Conservation (phyloP, 257 asterid species). For the Leonotis leonurus region DNA sequence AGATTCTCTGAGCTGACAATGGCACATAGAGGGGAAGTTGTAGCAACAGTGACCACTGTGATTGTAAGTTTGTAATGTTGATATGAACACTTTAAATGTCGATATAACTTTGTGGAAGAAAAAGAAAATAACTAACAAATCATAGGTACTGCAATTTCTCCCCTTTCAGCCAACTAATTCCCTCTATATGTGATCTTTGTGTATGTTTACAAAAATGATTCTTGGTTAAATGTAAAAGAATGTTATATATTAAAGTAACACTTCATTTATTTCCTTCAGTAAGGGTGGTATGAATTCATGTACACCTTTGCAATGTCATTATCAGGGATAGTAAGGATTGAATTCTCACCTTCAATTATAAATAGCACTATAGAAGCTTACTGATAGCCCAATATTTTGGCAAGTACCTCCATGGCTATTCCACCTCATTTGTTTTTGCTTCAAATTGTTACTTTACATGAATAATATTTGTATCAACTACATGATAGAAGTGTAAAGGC, state of each 20-base stretch:
- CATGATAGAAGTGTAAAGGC: background rate
- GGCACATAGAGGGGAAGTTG: slow-evolving; percentile 89
- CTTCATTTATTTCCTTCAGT: background rate
- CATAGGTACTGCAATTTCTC: background rate
- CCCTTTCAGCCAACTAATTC: background rate
- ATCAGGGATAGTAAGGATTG: background rate
- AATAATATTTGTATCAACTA: background rate
- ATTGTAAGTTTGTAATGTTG: slow-evolving; percentile 51
- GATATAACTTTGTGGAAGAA: background rate
- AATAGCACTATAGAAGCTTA: background rate
- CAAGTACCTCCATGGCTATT: too few species aligned
- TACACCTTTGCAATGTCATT: background rate
- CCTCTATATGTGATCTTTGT: background rate
- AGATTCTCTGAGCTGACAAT: slow-evolving; percentile 69
- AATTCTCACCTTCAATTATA: background rate
- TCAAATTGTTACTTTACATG: background rate
- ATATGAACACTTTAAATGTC: background rate
- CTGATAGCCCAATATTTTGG: background rate
- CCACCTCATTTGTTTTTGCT: background rate
- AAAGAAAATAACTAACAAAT: background rate
- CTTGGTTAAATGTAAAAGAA: background rate
- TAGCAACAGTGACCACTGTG: slow-evolving; percentile 74
- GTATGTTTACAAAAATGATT: background rate
- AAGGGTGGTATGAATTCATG: background rate
- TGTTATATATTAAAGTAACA: background rate